Evolutionary conservation across 106 monocot genomes (phyloP).

Genomic region (Gastrodia elata): DNA sequence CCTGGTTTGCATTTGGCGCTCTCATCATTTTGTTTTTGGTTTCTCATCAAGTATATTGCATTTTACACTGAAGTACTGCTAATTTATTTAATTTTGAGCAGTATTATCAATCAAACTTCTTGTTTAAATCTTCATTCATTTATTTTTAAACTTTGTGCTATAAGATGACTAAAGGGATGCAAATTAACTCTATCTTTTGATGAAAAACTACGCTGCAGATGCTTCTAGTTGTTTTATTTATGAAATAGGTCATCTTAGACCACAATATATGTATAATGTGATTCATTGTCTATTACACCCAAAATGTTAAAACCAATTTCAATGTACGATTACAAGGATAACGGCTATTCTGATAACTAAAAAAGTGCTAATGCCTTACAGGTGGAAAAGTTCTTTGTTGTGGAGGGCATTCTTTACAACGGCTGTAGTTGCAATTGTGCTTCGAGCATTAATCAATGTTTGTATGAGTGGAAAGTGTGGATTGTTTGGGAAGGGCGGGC

Average conservation of each 20-base stretch:
- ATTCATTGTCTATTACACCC: too few species aligned
- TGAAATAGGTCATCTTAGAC: too few species aligned
- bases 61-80: neutral
- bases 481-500: conserved; percentile 80
- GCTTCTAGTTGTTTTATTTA: too few species aligned
- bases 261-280: too few species aligned
- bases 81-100: neutral
- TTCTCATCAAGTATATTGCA: neutral
- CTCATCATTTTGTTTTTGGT: neutral
- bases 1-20: conserved; percentile 36
- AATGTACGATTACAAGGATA: too few species aligned
- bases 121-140: neutral
- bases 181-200: neutral
- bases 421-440: conserved; percentile 75
- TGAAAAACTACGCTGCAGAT: too few species aligned
- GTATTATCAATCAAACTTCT: neutral
- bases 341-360: too few species aligned
- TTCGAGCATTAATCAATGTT: conserved; percentile 63
- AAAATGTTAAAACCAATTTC: too few species aligned
- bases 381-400: conserved; percentile 82
- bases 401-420: conserved; percentile 91
- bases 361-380: conserved; percentile 5
- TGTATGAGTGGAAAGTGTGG: conserved; percentile 75
- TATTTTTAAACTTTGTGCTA: neutral
- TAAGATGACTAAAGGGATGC: neutral